phyloP scores from a whole-genome alignment of 352 stramenopile genomes.

The Saprolegnia diclina region DNA sequence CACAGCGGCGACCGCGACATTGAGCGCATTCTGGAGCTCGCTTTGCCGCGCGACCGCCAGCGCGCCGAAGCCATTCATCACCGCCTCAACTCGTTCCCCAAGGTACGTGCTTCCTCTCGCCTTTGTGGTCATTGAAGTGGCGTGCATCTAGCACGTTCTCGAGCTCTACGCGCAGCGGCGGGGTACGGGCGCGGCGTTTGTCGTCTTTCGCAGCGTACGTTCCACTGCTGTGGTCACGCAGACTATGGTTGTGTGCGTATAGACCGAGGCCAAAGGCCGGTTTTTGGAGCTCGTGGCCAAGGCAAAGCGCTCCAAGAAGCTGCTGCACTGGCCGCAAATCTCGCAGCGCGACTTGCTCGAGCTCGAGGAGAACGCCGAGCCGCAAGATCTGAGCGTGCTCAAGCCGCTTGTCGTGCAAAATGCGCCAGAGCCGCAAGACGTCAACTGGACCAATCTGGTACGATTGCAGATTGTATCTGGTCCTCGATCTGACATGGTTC shows the following conservation, averaged over 20 bases:
- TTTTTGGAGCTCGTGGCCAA: constrained; percentile 6
- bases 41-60: constrained; percentile 5
- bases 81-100: constrained; percentile 22
- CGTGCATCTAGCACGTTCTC: constrained; percentile 8
- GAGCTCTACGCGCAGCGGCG: constrained; percentile 42
- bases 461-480: background rate
- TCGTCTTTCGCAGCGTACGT: constrained; percentile 42
- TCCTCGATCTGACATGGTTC: background rate
- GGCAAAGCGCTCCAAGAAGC: background rate
- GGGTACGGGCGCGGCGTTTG: constrained; percentile 62
- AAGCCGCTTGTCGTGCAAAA: constrained; percentile 45
- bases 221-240: background rate
- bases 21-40: constrained; percentile 27
- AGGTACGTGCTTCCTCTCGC: background rate
- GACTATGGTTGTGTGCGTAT: background rate
- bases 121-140: background rate
- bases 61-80: constrained; percentile 15
- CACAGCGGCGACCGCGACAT: constrained; percentile 33
- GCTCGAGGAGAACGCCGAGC: constrained; percentile 34
- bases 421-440: constrained; percentile 67
- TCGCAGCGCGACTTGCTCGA: constrained; percentile 26
- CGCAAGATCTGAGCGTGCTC: constrained; percentile 29
- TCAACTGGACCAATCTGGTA: constrained; percentile 69
- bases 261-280: constrained; percentile 2
- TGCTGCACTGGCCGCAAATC: background rate